phyloP scores from a whole-genome alignment of 257 asterid species.

The Orobanche coerulescens region DNA sequence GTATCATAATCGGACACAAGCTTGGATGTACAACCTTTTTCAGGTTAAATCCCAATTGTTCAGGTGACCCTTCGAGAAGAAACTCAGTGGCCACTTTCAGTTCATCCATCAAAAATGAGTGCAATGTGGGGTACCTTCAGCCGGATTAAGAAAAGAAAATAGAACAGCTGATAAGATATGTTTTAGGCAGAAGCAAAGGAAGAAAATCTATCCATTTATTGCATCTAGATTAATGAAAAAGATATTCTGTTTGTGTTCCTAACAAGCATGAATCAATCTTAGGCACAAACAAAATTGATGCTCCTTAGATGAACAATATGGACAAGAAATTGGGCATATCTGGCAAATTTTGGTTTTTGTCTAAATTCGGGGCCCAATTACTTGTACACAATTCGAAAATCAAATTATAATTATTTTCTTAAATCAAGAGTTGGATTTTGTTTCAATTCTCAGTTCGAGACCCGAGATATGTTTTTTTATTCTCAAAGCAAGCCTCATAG shows the following conservation, averaged over 20 bases:
- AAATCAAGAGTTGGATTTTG: too few species aligned
- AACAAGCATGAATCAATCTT: too few species aligned
- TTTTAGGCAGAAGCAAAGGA: constrained; percentile 7
- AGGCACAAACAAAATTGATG: too few species aligned
- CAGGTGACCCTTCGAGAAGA: constrained; percentile 48
- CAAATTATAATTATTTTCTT: too few species aligned
- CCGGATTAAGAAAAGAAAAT: neutral
- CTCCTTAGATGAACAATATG: constrained; percentile 10
- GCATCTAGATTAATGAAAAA: neutral
- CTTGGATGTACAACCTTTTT: constrained; percentile 80
- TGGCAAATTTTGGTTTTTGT: neutral
- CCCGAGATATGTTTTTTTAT: too few species aligned
- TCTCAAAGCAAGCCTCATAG: too few species aligned
- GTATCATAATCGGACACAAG: constrained; percentile 85
- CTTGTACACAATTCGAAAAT: too few species aligned
- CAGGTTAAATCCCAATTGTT: constrained; percentile 46
- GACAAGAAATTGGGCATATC: neutral
- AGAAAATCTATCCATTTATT: neutral
- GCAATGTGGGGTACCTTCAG: constrained; percentile 83
- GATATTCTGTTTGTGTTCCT: neutral
- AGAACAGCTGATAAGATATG: neutral
- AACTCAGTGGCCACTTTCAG: constrained; percentile 73
- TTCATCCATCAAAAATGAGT: constrained; percentile 68
- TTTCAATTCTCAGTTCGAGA: too few species aligned
- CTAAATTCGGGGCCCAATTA: neutral